Evolutionary conservation across 2,329 filamentous ascomycete species (phyloP).

Genomic region (Magnaporthiopsis incrustans): DNA sequence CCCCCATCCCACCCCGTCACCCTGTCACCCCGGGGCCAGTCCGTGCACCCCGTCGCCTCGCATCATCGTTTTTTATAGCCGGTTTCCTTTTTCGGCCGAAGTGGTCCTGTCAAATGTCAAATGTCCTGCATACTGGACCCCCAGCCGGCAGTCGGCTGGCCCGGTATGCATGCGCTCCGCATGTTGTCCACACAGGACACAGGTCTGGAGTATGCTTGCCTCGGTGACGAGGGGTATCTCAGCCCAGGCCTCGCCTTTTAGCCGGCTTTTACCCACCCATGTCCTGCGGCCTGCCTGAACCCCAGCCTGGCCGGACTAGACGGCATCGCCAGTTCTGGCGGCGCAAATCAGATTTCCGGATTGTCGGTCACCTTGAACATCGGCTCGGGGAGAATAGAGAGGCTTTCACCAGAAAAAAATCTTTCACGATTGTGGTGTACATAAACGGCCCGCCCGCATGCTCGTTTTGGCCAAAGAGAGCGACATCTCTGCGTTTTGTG

Average conservation of each 20-base stretch:
- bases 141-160: no score
- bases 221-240: background rate
- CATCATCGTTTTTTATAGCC: background rate
- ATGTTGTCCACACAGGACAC: no score
- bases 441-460: background rate
- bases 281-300: slow-evolving; percentile 1
- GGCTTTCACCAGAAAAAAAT: background rate
- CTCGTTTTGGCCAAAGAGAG: background rate
- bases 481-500: background rate
- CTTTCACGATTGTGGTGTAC: background rate
- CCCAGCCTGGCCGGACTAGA: no score
- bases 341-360: no score
- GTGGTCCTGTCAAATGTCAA: background rate
- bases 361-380: no score
- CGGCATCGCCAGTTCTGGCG: no score
- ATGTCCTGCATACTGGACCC: background rate
- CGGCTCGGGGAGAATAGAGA: no score
- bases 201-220: no score
- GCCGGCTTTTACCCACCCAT: slow-evolving; percentile 6
- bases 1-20: no score
- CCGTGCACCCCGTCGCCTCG: background rate
- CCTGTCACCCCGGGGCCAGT: background rate
- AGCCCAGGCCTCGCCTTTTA: background rate
- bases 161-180: no score
- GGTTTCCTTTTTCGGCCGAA: background rate